Evolutionary conservation across 2,329 filamentous ascomycete species (phyloP).

Genomic region (Dryadomyces quercivorus): DNA sequence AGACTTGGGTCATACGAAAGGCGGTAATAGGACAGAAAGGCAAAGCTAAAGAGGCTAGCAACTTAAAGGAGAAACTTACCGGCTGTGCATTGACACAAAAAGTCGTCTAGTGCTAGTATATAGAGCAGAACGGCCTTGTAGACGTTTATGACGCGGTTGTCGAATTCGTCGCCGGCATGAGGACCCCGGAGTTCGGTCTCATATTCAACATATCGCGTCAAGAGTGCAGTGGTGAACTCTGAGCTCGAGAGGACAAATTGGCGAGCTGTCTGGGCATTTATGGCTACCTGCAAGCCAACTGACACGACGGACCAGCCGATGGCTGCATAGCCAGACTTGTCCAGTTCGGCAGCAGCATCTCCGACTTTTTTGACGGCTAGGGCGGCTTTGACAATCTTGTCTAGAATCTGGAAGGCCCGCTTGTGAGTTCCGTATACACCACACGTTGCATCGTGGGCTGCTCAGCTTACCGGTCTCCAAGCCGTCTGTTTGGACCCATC

Average conservation of each 20-base stretch:
- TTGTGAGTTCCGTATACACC: neutral
- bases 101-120: neutral
- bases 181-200: neutral
- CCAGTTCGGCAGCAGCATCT: neutral
- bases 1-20: neutral
- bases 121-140: neutral
- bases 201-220: neutral
- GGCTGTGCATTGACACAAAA: neutral
- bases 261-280: neutral
- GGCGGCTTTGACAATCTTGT: neutral
- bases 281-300: neutral
- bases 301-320: neutral
- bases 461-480: neutral
- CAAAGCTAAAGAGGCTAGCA: neutral
- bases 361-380: neutral
- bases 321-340: slow-evolving; percentile 1
- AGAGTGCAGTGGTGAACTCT: neutral
- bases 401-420: neutral
- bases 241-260: slow-evolving; percentile 1
- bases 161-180: neutral
- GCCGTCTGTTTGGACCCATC: neutral
- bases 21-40: neutral
- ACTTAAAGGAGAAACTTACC: neutral
- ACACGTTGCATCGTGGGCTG: neutral
- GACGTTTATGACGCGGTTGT: neutral